phyloP scores from a whole-genome alignment of 495 filamentous ascomycete genomes.

The Endocarpon pusillum region DNA sequence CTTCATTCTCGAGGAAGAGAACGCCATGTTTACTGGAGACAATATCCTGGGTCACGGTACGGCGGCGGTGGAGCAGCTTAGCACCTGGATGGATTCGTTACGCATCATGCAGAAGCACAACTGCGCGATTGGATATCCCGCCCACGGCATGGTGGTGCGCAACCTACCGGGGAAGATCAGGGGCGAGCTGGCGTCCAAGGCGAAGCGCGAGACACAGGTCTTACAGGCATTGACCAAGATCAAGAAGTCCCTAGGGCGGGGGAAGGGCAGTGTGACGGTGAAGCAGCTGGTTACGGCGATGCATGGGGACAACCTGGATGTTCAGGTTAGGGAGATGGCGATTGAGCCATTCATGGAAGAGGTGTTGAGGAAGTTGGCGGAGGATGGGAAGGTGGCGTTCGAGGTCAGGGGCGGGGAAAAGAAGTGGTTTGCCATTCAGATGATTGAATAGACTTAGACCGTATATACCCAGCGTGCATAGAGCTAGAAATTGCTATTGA shows the following conservation, averaged over 20 bases:
- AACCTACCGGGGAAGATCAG: slow-evolving; percentile 19
- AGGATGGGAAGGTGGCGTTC: slow-evolving; percentile 32
- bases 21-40: slow-evolving; percentile 76
- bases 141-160: slow-evolving; percentile 21
- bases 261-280: slow-evolving; percentile 19
- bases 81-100: slow-evolving; percentile 21
- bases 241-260: slow-evolving; percentile 2
- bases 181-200: slow-evolving; percentile 18
- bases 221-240: slow-evolving; percentile 13
- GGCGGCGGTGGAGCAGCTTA: slow-evolving; percentile 21
- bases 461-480: too few relatives aligned
- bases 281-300: slow-evolving; percentile 21
- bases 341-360: slow-evolving; percentile 31
- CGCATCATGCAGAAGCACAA: slow-evolving; percentile 14
- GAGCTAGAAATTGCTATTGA: too few relatives aligned
- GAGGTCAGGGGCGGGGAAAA: slow-evolving; percentile 20
- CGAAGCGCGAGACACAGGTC: slow-evolving; percentile 20
- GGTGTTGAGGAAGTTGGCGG: slow-evolving; percentile 30
- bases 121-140: slow-evolving; percentile 23
- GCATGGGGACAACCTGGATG: slow-evolving; percentile 19
- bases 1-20: slow-evolving; percentile 35
- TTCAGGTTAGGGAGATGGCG: slow-evolving; percentile 12
- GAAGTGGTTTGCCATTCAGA: slow-evolving; percentile 24
- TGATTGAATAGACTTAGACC: too few relatives aligned
- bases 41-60: slow-evolving; percentile 35